Conservation (phyloP, 306 rosid species). For the Psophocarpus tetragonolobus region DNA sequence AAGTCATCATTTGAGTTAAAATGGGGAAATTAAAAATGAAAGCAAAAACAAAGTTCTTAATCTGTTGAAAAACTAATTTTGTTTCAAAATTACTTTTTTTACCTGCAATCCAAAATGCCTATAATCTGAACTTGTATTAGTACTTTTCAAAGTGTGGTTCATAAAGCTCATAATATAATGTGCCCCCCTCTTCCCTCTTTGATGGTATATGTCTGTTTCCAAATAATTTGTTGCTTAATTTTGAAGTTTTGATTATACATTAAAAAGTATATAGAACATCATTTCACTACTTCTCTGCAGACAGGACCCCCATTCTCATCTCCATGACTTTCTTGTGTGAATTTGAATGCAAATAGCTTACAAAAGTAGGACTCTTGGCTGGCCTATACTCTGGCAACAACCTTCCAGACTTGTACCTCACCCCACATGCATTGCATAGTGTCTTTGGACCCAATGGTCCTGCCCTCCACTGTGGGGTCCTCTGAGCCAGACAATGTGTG, state of each 20-base stretch:
- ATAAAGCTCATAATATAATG: background rate
- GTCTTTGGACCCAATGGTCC: constrained; percentile 46
- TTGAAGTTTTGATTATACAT: constrained; percentile 12
- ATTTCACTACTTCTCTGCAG: background rate
- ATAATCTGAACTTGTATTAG: background rate
- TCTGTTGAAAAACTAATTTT: too few relatives aligned
- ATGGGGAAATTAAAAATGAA: background rate
- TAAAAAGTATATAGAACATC: constrained; percentile 16
- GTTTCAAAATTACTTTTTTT: too few relatives aligned
- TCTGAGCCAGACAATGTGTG: constrained; percentile 42
- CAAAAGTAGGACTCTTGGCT: constrained; percentile 48
- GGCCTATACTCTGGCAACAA: constrained; percentile 52
- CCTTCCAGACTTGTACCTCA: constrained; percentile 51
- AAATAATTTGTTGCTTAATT: constrained; percentile 6
- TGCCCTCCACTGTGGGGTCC: constrained; percentile 48
- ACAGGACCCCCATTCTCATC: constrained; percentile 45
- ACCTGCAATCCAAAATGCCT: too few relatives aligned
- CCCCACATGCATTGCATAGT: constrained; percentile 51
- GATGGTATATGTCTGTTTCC: background rate
- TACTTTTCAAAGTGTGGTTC: background rate
- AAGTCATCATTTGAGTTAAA: background rate
- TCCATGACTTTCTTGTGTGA: constrained; percentile 44
- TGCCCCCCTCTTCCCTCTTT: background rate
- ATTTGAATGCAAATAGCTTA: constrained; percentile 41
- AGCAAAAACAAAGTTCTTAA: too few relatives aligned